Percentiles rank a stretch among this genome's conserved stretches.
Conservation (phyloP, 768 basidiomycete genomes). For the Lepiota subincarnata region DNA sequence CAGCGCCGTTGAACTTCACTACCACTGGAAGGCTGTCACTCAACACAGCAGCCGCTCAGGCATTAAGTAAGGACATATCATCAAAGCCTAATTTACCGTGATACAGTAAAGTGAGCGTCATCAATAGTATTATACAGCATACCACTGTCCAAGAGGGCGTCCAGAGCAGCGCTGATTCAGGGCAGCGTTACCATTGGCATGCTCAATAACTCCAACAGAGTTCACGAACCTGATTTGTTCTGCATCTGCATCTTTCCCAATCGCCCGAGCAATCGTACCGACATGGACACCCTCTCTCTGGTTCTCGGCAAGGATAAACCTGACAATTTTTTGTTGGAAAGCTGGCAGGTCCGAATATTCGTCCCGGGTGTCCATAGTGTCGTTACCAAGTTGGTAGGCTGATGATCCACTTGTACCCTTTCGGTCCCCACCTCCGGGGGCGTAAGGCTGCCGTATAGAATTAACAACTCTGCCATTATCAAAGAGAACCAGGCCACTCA, state of each 20-base stretch:
- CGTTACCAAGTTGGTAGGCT: slow-evolving; percentile 37
- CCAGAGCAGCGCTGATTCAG: slow-evolving; percentile 58
- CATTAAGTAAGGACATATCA: background rate
- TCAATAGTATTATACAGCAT: slow-evolving; percentile 76
- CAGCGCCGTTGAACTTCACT: background rate
- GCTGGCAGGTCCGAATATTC: slow-evolving; percentile 54
- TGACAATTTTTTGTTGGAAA: slow-evolving; percentile 60
- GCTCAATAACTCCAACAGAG: background rate
- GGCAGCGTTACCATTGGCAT: background rate
- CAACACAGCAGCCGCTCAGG: too few species aligned
- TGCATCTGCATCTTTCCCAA: slow-evolving; percentile 48
- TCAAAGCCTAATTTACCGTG: slow-evolving; percentile 23
- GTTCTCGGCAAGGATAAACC: slow-evolving; percentile 47
- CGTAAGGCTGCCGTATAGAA: slow-evolving; percentile 25
- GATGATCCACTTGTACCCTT: slow-evolving; percentile 22
- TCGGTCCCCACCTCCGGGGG: slow-evolving; percentile 22
- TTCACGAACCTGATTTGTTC: slow-evolving; percentile 56
- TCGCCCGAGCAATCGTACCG: slow-evolving; percentile 60
- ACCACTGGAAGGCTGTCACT: too few species aligned
- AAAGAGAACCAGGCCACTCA: slow-evolving; percentile 26
- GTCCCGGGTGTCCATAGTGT: slow-evolving; percentile 26
- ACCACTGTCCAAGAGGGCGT: slow-evolving; percentile 76
- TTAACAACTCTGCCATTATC: background rate
- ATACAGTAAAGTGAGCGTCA: slow-evolving; percentile 71
- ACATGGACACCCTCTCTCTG: slow-evolving; percentile 74